Percentiles rank a stretch among this genome's conserved stretches.
Conservation (phyloP, 768 basidiomycete genomes). For the Amylocystis lapponica region DNA sequence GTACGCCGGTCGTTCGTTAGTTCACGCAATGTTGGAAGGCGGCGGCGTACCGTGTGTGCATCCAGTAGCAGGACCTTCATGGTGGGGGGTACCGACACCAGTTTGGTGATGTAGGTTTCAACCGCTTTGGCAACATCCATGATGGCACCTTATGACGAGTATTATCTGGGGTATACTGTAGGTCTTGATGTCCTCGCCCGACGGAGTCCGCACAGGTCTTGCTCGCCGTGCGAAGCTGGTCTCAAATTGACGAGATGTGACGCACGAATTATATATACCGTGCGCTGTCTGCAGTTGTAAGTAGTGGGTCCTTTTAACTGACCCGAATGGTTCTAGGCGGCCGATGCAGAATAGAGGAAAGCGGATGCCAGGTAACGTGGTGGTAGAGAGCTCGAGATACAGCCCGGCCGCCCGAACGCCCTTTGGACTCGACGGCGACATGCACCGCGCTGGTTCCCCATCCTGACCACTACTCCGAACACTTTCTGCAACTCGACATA, state of each 20-base stretch:
- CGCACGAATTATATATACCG: neutral
- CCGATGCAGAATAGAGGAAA: neutral
- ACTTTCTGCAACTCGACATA: too few relatives aligned
- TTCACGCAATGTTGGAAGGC: too few relatives aligned
- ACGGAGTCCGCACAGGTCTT: neutral
- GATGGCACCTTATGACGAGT: slow-evolving; percentile 1
- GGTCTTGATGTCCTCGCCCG: neutral
- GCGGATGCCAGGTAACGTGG: neutral
- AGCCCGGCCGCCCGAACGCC: neutral
- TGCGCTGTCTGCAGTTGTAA: neutral
- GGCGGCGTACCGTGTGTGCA: slow-evolving; percentile 72
- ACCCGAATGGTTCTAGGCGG: too few relatives aligned
- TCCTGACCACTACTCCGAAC: too few relatives aligned
- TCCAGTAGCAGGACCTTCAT: slow-evolving; percentile 98
- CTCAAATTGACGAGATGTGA: neutral
- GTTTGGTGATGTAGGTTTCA: slow-evolving; percentile 86
- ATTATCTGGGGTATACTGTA: neutral
- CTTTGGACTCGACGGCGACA: neutral
- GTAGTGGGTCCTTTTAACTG: too few relatives aligned
- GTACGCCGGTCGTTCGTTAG: too few relatives aligned
- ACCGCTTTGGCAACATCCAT: slow-evolving; percentile 98
- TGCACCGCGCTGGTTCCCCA: too few relatives aligned
- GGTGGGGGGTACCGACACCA: slow-evolving; percentile 76
- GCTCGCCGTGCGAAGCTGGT: neutral
- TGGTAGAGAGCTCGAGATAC: neutral